These are phyloP conservation scores for Penicillium verrucosum DNA, from an alignment of 2,329 filamentous ascomycete genomes.

Conservation along the genomic window DNA sequence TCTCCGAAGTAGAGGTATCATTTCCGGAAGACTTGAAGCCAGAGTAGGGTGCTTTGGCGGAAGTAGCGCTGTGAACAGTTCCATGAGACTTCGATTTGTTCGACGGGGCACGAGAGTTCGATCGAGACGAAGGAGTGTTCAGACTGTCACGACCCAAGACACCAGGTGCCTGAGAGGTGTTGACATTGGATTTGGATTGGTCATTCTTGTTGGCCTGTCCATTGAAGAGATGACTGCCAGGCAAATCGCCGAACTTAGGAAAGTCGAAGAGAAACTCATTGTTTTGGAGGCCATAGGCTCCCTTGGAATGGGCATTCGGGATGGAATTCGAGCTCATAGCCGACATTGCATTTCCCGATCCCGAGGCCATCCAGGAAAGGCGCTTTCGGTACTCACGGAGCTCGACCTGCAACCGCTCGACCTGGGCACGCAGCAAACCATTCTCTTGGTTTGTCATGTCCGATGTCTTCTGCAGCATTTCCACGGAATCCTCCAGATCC, in stretches of 20 bases:
- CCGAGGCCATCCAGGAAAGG: slow-evolving; percentile 60
- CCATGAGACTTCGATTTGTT: slow-evolving; percentile 11
- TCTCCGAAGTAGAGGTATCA: slow-evolving; percentile 39
- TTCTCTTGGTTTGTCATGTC: slow-evolving; percentile 84
- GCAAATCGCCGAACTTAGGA: slow-evolving; percentile 81
- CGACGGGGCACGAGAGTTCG: slow-evolving; percentile 12
- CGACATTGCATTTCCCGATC: slow-evolving; percentile 45
- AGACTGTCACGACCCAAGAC: slow-evolving; percentile 30
- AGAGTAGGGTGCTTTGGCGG: slow-evolving; percentile 19
- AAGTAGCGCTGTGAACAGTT: slow-evolving; percentile 12
- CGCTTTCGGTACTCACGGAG: slow-evolving; percentile 88
- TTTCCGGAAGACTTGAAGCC: slow-evolving; percentile 20
- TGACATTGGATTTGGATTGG: slow-evolving; percentile 21
- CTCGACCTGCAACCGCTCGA: slow-evolving; percentile 82
- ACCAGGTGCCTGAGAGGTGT: slow-evolving; percentile 27
- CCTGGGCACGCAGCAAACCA: slow-evolving; percentile 73
- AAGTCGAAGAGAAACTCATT: slow-evolving; percentile 95
- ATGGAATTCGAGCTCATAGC: slow-evolving; percentile 48
- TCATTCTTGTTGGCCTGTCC: slow-evolving; percentile 41
- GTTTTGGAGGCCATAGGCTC: slow-evolving; percentile 61
- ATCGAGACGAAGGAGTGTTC: slow-evolving; percentile 8
- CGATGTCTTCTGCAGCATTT: slow-evolving; percentile 72
- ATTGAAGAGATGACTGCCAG: slow-evolving; percentile 53
- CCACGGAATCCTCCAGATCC: slow-evolving; percentile 55
- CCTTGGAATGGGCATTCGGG: slow-evolving; percentile 45